phyloP scores from a whole-genome alignment of 306 rosid species.

The Cyclanthera cordifolia region DNA sequence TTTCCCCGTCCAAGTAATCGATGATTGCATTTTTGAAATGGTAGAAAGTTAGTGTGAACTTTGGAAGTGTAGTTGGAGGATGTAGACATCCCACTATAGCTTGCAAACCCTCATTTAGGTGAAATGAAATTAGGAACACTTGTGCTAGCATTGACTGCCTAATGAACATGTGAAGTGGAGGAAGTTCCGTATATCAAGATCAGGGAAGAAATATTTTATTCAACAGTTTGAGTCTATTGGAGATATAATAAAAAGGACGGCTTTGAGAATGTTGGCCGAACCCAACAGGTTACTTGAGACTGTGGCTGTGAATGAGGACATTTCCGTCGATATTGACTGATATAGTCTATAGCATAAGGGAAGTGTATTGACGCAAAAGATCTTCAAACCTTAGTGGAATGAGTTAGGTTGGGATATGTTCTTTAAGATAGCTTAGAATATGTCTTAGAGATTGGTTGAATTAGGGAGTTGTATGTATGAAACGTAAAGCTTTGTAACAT shows the following conservation, averaged over 20 bases:
- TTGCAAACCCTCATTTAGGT: neutral
- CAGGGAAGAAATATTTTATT: neutral
- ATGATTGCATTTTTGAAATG: neutral
- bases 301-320: neutral
- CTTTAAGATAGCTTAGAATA: neutral
- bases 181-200: neutral
- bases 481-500: neutral
- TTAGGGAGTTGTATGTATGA: neutral
- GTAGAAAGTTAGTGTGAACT: neutral
- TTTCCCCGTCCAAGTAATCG: neutral
- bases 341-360: neutral
- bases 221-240: neutral
- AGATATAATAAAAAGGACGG: neutral
- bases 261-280: too few relatives aligned
- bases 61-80: neutral
- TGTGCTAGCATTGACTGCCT: neutral
- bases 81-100: neutral
- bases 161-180: neutral
- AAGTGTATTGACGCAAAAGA: neutral
- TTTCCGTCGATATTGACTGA: neutral
- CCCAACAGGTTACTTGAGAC: neutral
- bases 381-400: neutral
- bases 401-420: neutral
- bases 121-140: neutral
- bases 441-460: neutral